phyloP scores from a whole-genome alignment of 2,329 filamentous ascomycete species.

The Alternaria gansuensis region DNA sequence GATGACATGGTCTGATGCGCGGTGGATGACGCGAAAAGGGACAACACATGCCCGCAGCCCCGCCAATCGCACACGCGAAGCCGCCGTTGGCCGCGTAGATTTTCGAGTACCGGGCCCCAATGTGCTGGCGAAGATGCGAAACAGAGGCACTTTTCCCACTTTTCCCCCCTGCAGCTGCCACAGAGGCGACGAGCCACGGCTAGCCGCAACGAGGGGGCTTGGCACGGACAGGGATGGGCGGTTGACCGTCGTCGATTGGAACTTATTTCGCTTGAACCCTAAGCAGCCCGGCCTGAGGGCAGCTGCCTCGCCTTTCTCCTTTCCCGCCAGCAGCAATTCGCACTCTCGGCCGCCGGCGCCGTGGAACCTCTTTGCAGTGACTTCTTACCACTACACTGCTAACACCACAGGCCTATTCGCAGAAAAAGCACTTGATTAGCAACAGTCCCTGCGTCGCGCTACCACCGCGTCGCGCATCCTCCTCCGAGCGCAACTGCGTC shows the following conservation, averaged over 20 bases:
- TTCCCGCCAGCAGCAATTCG: conserved; percentile 23
- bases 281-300: conserved; percentile 27
- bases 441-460: conserved; percentile 31
- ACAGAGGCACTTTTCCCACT: conserved; percentile 7
- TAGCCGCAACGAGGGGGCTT: conserved; percentile 15
- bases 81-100: conserved; percentile 17
- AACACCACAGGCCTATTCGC: conserved; percentile 16
- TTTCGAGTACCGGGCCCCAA: conserved; percentile 14
- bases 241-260: conserved; percentile 23
- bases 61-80: conserved; percentile 26
- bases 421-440: conserved; percentile 25
- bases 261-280: conserved; percentile 34
- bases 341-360: conserved; percentile 1
- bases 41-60: conserved; percentile 34
- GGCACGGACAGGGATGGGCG: conserved; percentile 13
- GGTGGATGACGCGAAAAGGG: conserved; percentile 37
- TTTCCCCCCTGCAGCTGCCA: conserved; percentile 5
- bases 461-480: conserved; percentile 23
- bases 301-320: conserved; percentile 29
- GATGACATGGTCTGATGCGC: conserved; percentile 20
- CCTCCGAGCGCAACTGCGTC: conserved; percentile 21
- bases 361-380: conserved; percentile 1
- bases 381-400: conserved; percentile 3
- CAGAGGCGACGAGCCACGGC: conserved; percentile 1
- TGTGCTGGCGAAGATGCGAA: conserved; percentile 30